Evolutionary conservation across 345 rosid genomes (phyloP), one percentile per base, ranked within the genome.

Genomic region (Populus simonii): DNA sequence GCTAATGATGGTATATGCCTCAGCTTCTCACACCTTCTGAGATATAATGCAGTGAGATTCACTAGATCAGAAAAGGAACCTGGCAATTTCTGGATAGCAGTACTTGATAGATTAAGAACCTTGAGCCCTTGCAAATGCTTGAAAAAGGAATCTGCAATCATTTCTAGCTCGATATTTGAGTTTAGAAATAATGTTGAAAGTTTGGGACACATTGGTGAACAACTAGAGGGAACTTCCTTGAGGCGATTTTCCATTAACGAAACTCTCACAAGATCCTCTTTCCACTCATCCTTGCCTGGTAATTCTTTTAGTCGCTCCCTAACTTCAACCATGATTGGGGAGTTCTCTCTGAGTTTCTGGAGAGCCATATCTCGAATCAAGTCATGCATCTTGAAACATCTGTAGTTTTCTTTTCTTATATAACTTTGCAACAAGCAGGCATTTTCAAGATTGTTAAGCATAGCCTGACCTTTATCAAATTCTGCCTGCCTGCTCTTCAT

Each of bases 301-400:
- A 78, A 51, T 15, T 78, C 73, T 18, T 22, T 23, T 29, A 78
- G 53, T 39, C 70, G 70, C 70, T 16, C 43, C 17, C 67, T 73
- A 8, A 76, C 80, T 73, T 83, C 68, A 47, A 80, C 79, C 76
- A 85, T 74, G 25, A 43, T 43, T 10, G 35, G 31, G 13, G 69
- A 62, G 45, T n/a, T 72, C 20, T 7, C 70, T n/a, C 53, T 35
- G 7, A 36, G 65, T 63, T 78, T 81, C 43, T 41, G 68, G 49
- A 77, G 16, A 10, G 84, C 80, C 85, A 68, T 39, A 12, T 66
- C 82, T 61, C 82, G 74, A 6, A 79, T 55, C 72, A 85, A 67
- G 35, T 74, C 80, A 57, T 85, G 80, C 85, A 82, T 82, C 79
- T 49, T 77, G 17, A 80, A 75, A 20, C 5, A 11, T 74, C 53